Conservation (phyloP, 176 grass and related monocot genomes). For the Sorghum bicolor region DNA sequence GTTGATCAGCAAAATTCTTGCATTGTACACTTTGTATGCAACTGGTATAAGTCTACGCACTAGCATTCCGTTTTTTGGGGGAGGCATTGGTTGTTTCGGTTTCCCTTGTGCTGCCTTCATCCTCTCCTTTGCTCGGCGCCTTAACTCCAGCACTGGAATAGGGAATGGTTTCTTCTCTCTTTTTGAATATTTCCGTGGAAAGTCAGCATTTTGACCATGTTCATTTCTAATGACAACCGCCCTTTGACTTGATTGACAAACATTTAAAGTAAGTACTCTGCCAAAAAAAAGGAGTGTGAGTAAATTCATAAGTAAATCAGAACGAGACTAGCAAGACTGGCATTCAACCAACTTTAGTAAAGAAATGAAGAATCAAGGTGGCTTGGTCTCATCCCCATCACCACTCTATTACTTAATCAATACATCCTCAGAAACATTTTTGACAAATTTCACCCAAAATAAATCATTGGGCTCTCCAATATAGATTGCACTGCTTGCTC, state of each 20-base stretch:
- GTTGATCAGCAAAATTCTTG: slow-evolving; percentile 84
- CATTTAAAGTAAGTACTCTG: slow-evolving; percentile 41
- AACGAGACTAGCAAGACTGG: not conserved
- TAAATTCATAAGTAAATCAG: not conserved
- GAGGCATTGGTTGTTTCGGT: slow-evolving; percentile 49
- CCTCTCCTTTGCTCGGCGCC: slow-evolving; percentile 75
- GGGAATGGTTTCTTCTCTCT: slow-evolving; percentile 98
- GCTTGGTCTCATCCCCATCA: too few relatives aligned
- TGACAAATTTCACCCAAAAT: not conserved
- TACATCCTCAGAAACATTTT: not conserved
- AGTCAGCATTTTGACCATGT: slow-evolving; percentile 80
- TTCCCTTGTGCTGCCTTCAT: slow-evolving; percentile 67
- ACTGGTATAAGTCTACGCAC: slow-evolving; percentile 79
- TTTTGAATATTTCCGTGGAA: slow-evolving; percentile 71
- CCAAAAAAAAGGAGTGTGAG: not conserved
- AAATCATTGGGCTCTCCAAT: not conserved
- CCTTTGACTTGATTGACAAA: slow-evolving; percentile 8
- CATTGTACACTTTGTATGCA: slow-evolving; percentile 84
- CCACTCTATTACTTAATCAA: not conserved
- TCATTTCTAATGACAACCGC: slow-evolving; percentile 41
- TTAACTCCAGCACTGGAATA: slow-evolving; percentile 77
- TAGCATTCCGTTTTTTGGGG: slow-evolving; percentile 90
- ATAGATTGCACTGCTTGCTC: not conserved
- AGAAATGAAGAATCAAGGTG: not conserved
- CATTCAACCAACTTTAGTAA: not conserved